Base-by-base conservation (phyloP, 208 protist species). In the Jaenimonas drosophilae region DNA sequence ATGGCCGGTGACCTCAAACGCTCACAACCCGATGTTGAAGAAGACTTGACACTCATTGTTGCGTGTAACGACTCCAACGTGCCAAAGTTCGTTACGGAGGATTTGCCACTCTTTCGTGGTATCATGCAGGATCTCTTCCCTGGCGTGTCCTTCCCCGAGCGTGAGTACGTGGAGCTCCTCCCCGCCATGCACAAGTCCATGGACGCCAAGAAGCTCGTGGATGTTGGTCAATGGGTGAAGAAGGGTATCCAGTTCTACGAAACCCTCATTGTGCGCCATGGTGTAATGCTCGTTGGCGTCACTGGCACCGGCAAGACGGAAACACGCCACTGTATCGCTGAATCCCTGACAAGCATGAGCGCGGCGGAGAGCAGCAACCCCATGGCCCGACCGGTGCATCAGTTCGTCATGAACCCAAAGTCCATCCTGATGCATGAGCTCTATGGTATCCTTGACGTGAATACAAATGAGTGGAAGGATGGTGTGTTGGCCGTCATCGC, bases 71-170 rank as follows among this genome's bases (percentile, higher is more conserved):
- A 98, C 76, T 88, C 83, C 2, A 99, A 99, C 77, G 70, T 99
- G 39, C 97, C 97, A n/a, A 99, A 99, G 76, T 99, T 99, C 57
- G 88, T 99, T 5, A 82, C 94, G 3, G 91, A 99, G 50, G 98
- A 99, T 59, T 70, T 99, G 25, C 85, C 94, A 11, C 89, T 99
- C 12, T 99, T 99, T 64, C 71, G 88, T 17, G 96, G 88, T 45
- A 99, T 99, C 68, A 94, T 99, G 66, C 73, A 85, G 38, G 97
- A 99, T 64, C 76, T 99, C 9, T 99, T 99, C 70, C 97, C 98
- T n/a, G 94, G 94, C 41, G 68, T 96, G 2, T 64, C 74, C 24
- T 93, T 99, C 42, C 96, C 96, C 2, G 76, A 91, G 56, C 63
- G 94, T 12, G 76, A 98, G 57, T 97, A 98, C 57, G 78, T 70